These are phyloP conservation scores for Remersonia thermophila DNA, from an alignment of 2,329 filamentous ascomycete genomes.

Conservation along the genomic window DNA sequence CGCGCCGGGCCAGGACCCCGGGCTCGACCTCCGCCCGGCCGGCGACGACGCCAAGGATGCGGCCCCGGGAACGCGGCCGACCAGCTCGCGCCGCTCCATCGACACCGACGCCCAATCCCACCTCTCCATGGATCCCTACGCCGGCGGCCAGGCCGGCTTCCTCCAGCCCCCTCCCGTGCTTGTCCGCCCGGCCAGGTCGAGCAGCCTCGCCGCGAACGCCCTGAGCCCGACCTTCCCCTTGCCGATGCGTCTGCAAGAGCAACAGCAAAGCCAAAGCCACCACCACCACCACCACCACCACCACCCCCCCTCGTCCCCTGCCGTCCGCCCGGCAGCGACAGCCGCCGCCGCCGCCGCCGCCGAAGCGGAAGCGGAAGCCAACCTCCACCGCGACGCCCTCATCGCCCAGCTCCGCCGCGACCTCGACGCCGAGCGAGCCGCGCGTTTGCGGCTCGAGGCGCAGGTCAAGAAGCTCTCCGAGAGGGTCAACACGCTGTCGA, in stretches of 20 bases:
- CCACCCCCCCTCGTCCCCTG: too few relatives aligned
- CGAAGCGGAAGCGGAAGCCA: too few relatives aligned
- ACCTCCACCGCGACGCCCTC: neutral
- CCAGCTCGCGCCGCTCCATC: conserved; percentile 29
- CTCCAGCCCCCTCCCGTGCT: conserved; percentile 22
- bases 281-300: neutral
- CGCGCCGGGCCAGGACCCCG: conserved; percentile 19
- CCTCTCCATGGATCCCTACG: conserved; percentile 35
- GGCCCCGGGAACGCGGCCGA: conserved; percentile 17
- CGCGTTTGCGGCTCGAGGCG: conserved; percentile 41
- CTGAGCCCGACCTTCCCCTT: too few relatives aligned
- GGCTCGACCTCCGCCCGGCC: conserved; percentile 30
- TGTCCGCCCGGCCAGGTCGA: too few relatives aligned
- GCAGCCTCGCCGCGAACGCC: too few relatives aligned
- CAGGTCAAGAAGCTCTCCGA: conserved; percentile 42
- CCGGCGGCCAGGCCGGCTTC: conserved; percentile 32
- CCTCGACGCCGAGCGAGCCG: conserved; percentile 44
- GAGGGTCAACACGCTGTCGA: conserved; percentile 35
- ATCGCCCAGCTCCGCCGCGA: conserved; percentile 25
- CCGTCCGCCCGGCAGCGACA: conserved; percentile 26
- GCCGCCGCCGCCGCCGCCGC: too few relatives aligned
- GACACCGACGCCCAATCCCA: conserved; percentile 24
- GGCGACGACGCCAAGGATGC: conserved; percentile 18
- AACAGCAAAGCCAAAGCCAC: too few relatives aligned
- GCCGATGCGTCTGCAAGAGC: too few relatives aligned